Percentiles rank a stretch among this genome's conserved stretches.
phyloP scores from a whole-genome alignment of 1,284 basidiomycete species.

The Mycena sp. region DNA sequence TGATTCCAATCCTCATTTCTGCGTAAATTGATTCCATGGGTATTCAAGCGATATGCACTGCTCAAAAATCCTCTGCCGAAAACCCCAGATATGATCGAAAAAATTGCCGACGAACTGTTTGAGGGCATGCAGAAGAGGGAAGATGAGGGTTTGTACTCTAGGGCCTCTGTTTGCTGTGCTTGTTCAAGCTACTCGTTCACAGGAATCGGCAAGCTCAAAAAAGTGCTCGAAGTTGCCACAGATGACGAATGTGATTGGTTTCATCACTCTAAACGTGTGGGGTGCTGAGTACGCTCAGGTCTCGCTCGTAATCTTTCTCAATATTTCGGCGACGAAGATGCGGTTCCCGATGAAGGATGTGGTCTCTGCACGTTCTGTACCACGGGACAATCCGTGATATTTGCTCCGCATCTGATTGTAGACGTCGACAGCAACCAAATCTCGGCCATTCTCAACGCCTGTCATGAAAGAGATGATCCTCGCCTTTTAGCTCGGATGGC shows the following conservation, averaged over 20 bases:
- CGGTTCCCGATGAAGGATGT: conserved; percentile 54
- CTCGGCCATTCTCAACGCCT: conserved; percentile 51
- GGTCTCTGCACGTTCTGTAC: conserved; percentile 56
- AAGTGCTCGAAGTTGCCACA: conserved; percentile 55
- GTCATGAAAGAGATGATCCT: conserved; percentile 59
- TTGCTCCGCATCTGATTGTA: conserved; percentile 40
- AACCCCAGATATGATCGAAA: conserved; percentile 45
- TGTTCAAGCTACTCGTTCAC: background rate
- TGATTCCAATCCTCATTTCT: background rate
- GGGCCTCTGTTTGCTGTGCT: conserved; percentile 28
- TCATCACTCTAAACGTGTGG: conserved; percentile 26
- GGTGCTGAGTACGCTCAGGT: conserved; percentile 42
- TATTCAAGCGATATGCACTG: conserved; percentile 49
- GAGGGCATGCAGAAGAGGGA: conserved; percentile 52
- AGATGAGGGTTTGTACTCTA: conserved; percentile 43
- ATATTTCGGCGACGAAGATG: conserved; percentile 57
- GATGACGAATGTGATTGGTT: conserved; percentile 52
- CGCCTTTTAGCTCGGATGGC: conserved; percentile 59
- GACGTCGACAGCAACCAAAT: conserved; percentile 45
- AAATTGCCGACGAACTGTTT: conserved; percentile 48
- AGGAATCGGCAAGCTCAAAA: conserved; percentile 48
- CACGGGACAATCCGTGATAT: conserved; percentile 49
- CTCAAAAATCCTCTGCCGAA: conserved; percentile 49
- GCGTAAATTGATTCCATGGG: background rate
- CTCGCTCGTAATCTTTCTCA: conserved; percentile 53